Base-by-base conservation (phyloP, 371 early-diverging fungal species). In the Dinochytrium kinnereticum region DNA sequence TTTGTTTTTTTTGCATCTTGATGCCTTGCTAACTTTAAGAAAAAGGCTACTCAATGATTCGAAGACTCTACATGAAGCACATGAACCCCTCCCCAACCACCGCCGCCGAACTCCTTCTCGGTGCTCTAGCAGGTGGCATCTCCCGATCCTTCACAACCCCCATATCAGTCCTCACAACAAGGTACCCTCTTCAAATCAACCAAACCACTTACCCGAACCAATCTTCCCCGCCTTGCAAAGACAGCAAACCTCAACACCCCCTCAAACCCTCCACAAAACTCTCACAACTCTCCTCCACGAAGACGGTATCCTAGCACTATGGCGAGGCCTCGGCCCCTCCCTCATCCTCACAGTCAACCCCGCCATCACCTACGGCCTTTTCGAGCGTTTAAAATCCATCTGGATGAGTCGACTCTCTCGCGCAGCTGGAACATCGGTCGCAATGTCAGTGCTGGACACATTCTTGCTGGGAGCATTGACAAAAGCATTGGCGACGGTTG, bases 321-420 rank as follows among this genome's bases (percentile, higher is more conserved):
- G 95, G 95, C 90, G 88, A 69, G 97, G 97, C 21, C 86, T 96
- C 70, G 86, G 88, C 49, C 95, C 97, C n/a, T 92, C 94, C 24
- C 81, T 97, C 74, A 83, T 97, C 0, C 85, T 97, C 59, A 92
- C 92, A 72, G 82, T 94, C 50, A 95, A 79, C 51, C 97, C 97
- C 38, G 94, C 97, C 21, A 96, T 96, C 75, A 79, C 76, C 1
- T 97, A 94, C 78, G 96, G 95, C 51, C 88, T 92, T 75, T 97
- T 94, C 82, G 95, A 95, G 73, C 90, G 90, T 71, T 84, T 93
- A 51, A 95, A 80, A 81, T 86, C 24, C 15, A 37, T 53, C 26
- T 64, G 30, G 40, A 33, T 19, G 34, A 28, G 15, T 26, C 71
- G 66, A 38, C n/a, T n/a, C 24, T 51, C 44, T n/a, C 15, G n/a